Evolutionary conservation across 345 rosid genomes (phyloP).

Genomic region (Bruguiera gymnorhiza): DNA sequence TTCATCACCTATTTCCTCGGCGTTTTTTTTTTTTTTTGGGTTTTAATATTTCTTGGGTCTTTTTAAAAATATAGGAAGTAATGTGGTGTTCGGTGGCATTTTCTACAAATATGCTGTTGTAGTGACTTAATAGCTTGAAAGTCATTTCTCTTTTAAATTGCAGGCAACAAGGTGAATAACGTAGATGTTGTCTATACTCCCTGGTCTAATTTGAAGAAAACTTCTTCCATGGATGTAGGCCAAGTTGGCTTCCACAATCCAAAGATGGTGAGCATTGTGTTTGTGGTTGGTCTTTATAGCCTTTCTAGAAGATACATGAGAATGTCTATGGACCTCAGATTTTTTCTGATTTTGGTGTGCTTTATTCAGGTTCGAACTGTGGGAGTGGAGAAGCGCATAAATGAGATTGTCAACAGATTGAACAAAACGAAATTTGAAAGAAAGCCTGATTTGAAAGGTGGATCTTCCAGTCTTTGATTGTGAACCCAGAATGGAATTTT

Average conservation of each 20-base stretch:
- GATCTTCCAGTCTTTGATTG: not conserved
- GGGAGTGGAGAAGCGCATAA: slow-evolving; percentile 87
- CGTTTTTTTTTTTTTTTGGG: too few relatives aligned
- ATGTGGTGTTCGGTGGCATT: too few relatives aligned
- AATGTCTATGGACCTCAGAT: not conserved
- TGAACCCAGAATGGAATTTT: not conserved
- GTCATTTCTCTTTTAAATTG: not conserved
- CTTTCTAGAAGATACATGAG: not conserved
- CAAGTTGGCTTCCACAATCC: slow-evolving; percentile 94
- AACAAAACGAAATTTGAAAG: slow-evolving; percentile 92
- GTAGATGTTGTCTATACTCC: slow-evolving; percentile 96
- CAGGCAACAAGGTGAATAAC: slow-evolving; percentile 95
- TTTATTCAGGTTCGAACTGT: slow-evolving; percentile 70
- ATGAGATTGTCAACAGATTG: slow-evolving; percentile 89
- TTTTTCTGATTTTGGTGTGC: slow-evolving; percentile 21
- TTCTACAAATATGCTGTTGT: not conserved
- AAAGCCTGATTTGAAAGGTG: slow-evolving; percentile 91
- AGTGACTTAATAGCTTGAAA: not conserved
- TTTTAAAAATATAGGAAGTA: too few relatives aligned
- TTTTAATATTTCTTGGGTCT: too few relatives aligned
- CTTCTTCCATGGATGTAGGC: slow-evolving; percentile 97
- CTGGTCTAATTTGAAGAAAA: slow-evolving; percentile 93
- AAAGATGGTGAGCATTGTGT: slow-evolving; percentile 57
- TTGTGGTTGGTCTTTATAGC: not conserved
- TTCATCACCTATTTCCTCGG: not conserved